Evolutionary conservation across 2,329 filamentous ascomycete genomes (phyloP).

Genomic region (Aureobasidium sp.): DNA sequence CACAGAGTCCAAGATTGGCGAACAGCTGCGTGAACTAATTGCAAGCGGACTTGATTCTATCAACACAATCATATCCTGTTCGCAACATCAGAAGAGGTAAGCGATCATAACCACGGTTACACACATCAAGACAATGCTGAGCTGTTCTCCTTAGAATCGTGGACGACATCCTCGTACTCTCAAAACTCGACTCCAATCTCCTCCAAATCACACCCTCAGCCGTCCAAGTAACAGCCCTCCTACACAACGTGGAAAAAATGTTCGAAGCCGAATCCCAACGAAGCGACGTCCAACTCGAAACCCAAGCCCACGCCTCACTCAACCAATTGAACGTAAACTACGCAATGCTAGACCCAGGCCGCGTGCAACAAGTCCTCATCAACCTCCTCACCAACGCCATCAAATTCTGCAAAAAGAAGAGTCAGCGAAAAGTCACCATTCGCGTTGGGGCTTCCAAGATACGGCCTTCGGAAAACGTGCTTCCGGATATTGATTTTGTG

Average conservation of each 20-base stretch:
- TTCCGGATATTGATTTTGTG: constrained; percentile 27
- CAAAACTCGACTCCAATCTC: constrained; percentile 37
- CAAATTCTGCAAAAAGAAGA: constrained; percentile 21
- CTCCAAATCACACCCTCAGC: constrained; percentile 24
- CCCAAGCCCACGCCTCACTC: constrained; percentile 1
- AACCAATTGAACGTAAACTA: constrained; percentile 16
- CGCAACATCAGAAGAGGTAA: constrained; percentile 34
- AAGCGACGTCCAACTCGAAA: constrained; percentile 20
- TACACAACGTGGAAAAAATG: constrained; percentile 26
- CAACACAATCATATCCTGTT: constrained; percentile 38
- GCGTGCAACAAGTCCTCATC: constrained; percentile 22
- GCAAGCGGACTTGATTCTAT: constrained; percentile 28
- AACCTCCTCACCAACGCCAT: constrained; percentile 23
- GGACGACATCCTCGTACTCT: constrained; percentile 39
- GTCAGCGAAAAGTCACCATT: constrained; percentile 17
- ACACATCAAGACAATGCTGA: not conserved
- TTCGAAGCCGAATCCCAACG: constrained; percentile 27
- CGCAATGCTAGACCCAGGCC: constrained; percentile 21
- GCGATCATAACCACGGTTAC: not conserved
- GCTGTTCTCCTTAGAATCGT: constrained; percentile 27
- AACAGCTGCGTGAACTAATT: constrained; percentile 22
- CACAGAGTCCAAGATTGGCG: constrained; percentile 13
- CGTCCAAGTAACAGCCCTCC: constrained; percentile 16
- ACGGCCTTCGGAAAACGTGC: constrained; percentile 19
- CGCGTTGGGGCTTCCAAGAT: constrained; percentile 15